Base-by-base conservation (phyloP, 106 monocot species). In the Iris macrosiphon region DNA sequence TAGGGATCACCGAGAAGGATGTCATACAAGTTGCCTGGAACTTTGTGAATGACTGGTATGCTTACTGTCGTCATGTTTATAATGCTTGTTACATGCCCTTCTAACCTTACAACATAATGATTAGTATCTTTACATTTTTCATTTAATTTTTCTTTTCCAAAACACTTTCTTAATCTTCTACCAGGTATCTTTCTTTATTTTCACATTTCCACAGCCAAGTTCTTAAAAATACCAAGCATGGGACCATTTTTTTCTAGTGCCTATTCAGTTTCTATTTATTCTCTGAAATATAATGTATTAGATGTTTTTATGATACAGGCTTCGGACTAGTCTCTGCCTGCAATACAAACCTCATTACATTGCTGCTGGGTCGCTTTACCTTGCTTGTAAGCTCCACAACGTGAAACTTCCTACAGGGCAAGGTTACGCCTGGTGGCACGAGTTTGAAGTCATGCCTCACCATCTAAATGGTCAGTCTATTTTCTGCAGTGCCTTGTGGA, bases 281-380 rank as follows among this genome's bases (percentile, higher is more conserved):
- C n/a, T n/a, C n/a, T n/a, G 24, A 15, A 19, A 2, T 26, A 9
- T 55, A 45, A 62, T 27, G 26, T 55, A 6, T 46, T 23, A 5
- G n/a, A 10, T 20, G 0, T 52, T 27, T 15, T 24, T 58, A 20
- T 66, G 5, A 46, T 62, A 24, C 52, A 93, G 83, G 87, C 70
- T 93, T 50, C 49, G 63, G 51, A 83, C 72, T 33, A 69, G 77
- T 35, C 27, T 93, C 55, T 87, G 82, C 62, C 61, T 93, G 52
- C 82, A 93, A 67, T 79, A 66, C 54, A 72, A 83, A 27, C 80
- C 92, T 20, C 79, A 83, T 21, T 80, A 83, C 31, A 87, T 93
- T 57, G 92, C 87, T 37, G 87, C 87, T 43, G 87, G 87, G 2
- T 76, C 92, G 0, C 33, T 93, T 33, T 80, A 58, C 56, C 66